A percentile compares a stretch with the other conserved stretches of the same genome.
Evolutionary conservation across 2,329 filamentous ascomycete genomes (phyloP).

Genomic region (Talaromyces sp.): DNA sequence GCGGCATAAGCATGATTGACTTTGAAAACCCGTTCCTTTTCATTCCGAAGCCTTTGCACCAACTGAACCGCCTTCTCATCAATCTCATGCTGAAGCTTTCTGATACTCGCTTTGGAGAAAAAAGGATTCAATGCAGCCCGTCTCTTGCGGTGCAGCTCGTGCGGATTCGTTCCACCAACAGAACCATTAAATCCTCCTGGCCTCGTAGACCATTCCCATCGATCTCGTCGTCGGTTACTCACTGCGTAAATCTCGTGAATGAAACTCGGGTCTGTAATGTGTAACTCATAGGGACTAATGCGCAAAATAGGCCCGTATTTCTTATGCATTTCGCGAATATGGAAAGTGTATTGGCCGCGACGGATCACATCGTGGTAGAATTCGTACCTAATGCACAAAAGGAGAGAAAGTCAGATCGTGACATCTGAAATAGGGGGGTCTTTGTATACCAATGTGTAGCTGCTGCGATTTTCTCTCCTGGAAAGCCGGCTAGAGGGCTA

Average conservation of each 20-base stretch:
- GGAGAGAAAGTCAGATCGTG: slow-evolving; percentile 14
- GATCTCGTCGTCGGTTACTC: slow-evolving; percentile 26
- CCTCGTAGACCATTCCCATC: slow-evolving; percentile 22
- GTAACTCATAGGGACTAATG: slow-evolving; percentile 33
- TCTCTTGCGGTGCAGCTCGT: slow-evolving; percentile 26
- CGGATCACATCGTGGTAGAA: slow-evolving; percentile 28
- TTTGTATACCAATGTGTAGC: slow-evolving; percentile 25
- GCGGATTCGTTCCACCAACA: slow-evolving; percentile 20
- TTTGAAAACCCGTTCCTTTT: background rate
- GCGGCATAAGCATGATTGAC: slow-evolving; percentile 1
- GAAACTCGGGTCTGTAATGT: slow-evolving; percentile 34
- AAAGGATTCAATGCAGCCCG: slow-evolving; percentile 23
- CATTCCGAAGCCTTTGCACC: background rate
- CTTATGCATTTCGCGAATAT: slow-evolving; percentile 26
- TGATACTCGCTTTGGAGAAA: slow-evolving; percentile 22
- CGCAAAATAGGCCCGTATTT: slow-evolving; percentile 35
- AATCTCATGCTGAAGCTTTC: background rate
- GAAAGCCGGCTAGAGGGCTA: slow-evolving; percentile 32
- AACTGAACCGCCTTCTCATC: background rate
- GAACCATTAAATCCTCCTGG: slow-evolving; percentile 20
- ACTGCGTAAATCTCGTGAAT: slow-evolving; percentile 33
- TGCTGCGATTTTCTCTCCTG: slow-evolving; percentile 33
- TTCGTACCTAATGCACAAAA: slow-evolving; percentile 21
- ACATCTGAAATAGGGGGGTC: slow-evolving; percentile 31
- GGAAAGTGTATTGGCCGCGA: slow-evolving; percentile 23